Conservation (phyloP, 2,329 filamentous ascomycete species). For the Apiospora malaysiana region DNA sequence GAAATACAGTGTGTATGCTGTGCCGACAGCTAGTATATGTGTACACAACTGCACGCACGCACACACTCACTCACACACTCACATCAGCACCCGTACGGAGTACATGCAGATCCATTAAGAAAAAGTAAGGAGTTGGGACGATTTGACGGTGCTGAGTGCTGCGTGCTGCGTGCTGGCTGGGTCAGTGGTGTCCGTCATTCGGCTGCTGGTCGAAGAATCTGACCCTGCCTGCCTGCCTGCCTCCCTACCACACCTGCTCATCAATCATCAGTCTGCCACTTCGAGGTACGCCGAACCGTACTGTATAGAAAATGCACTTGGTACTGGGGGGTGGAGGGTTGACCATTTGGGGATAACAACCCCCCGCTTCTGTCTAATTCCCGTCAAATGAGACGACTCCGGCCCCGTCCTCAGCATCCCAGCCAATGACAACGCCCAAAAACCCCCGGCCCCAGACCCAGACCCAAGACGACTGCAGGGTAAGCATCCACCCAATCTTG, state of each 20-base stretch:
- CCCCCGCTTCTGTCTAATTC: conserved; percentile 1
- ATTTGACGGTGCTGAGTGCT: conserved; percentile 1
- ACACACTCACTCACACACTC: not conserved
- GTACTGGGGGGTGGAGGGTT: not conserved
- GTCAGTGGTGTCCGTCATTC: no score
- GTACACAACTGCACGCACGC: no score
- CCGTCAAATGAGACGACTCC: conserved; percentile 4
- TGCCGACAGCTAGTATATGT: not conserved
- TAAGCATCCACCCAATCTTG: not conserved
- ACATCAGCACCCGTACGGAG: not conserved
- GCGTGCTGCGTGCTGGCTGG: not conserved
- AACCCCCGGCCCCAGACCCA: conserved; percentile 15
- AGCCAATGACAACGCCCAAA: not conserved
- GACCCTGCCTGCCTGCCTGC: not conserved
- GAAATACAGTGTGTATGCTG: not conserved
- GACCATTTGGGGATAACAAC: not conserved
- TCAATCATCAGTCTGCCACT: no score
- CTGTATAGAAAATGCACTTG: not conserved
- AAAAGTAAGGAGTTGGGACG: not conserved
- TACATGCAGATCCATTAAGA: not conserved
- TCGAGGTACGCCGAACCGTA: not conserved
- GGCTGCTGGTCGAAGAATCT: not conserved
- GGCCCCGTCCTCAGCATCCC: not conserved
- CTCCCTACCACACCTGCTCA: no score
- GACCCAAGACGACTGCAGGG: conserved; percentile 1